Conservation (phyloP, 2,329 filamentous ascomycete species). For the Penicillium janthinellum region DNA sequence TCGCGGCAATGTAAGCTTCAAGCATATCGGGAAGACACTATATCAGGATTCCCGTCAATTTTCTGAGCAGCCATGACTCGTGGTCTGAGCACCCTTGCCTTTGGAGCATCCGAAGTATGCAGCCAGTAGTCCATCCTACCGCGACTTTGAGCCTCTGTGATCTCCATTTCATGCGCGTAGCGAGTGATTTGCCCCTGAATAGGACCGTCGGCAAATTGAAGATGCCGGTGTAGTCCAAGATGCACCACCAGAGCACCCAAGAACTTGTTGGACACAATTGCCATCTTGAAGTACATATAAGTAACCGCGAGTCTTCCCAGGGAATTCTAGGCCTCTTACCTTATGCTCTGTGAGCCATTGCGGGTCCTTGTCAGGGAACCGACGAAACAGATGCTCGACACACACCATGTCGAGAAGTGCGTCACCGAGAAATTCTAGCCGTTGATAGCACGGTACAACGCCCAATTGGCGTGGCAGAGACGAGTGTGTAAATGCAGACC, state of each 20-base stretch:
- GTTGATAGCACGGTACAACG: constrained; percentile 82
- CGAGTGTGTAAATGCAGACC: constrained; percentile 85
- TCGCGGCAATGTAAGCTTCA: constrained; percentile 83
- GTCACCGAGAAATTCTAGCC: constrained; percentile 90
- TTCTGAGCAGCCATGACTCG: neutral
- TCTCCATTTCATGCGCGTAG: constrained; percentile 47
- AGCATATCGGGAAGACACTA: constrained; percentile 78
- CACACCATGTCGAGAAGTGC: constrained; percentile 83
- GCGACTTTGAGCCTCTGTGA: constrained; percentile 33
- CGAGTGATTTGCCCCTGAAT: constrained; percentile 50
- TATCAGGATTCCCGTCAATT: constrained; percentile 13
- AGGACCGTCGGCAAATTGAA: constrained; percentile 54
- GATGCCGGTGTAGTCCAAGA: constrained; percentile 74
- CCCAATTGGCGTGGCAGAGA: constrained; percentile 76
- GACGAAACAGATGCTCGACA: constrained; percentile 78
- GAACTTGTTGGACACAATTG: constrained; percentile 98
- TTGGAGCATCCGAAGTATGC: constrained; percentile 45
- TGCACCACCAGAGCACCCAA: constrained; percentile 78
- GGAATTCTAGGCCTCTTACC: constrained; percentile 30
- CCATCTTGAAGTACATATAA: constrained; percentile 60
- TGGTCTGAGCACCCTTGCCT: constrained; percentile 30
- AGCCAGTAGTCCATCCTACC: constrained; percentile 48
- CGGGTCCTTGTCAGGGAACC: constrained; percentile 77
- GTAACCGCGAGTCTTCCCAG: neutral
- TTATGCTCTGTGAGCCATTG: constrained; percentile 99